These are phyloP conservation scores for Hypericum androsaemum DNA, from an alignment of 345 rosid species.

Conservation along the genomic window DNA sequence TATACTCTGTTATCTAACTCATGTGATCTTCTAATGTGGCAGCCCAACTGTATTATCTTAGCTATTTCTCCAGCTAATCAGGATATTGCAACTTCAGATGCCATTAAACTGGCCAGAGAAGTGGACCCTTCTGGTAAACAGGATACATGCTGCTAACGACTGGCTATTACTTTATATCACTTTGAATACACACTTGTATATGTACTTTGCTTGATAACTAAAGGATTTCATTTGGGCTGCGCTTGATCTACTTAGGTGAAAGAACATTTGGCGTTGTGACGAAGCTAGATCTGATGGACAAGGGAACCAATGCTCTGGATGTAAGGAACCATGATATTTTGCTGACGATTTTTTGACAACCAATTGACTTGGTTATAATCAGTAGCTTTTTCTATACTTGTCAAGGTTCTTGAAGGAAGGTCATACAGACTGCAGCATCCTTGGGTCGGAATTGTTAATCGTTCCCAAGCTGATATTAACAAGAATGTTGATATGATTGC, in stretches of 20 bases:
- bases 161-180: too few species aligned
- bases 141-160: not conserved
- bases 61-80: conserved; percentile 99
- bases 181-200: too few species aligned
- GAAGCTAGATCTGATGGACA: conserved; percentile 98
- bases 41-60: conserved; percentile 97
- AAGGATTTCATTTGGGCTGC: conserved; percentile 8
- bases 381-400: conserved; percentile 13
- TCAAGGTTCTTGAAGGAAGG: conserved; percentile 93
- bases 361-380: conserved; percentile 12
- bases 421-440: conserved; percentile 94
- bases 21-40: conserved; percentile 23
- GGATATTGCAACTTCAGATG: conserved; percentile 99
- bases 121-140: conserved; percentile 89
- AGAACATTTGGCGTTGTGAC: conserved; percentile 97
- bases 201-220: not conserved
- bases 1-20: conserved; percentile 7
- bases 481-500: conserved; percentile 88
- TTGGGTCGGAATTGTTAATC: conserved; percentile 99
- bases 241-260: conserved; percentile 50
- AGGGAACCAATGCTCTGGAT: conserved; percentile 90
- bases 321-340: conserved; percentile 30
- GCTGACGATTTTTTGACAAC: conserved; percentile 7
- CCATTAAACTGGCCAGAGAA: conserved; percentile 98
- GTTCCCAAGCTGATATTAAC: conserved; percentile 98